Percentiles rank a stretch among this genome's conserved stretches.
These are phyloP conservation scores for Phytophthora chlamydospora DNA, from an alignment of 352 stramenopile genomes.

Conservation along the genomic window DNA sequence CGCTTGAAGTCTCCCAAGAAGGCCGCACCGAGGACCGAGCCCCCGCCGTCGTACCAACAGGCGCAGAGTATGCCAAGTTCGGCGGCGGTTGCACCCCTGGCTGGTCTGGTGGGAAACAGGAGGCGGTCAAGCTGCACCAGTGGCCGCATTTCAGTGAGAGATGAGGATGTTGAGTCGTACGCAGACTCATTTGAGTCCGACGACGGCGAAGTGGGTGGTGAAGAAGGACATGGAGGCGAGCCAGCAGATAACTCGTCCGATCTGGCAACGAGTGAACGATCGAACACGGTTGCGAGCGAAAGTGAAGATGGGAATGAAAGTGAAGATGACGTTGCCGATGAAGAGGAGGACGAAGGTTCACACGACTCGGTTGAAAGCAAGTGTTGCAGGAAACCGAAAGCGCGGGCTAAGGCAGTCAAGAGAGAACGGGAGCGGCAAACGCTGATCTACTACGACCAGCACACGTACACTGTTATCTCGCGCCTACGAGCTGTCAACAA, in stretches of 20 bases:
- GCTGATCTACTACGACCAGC: conserved; percentile 53
- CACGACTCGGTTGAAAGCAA: neutral
- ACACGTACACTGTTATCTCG: conserved; percentile 60
- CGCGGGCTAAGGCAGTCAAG: conserved; percentile 9
- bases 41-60: conserved; percentile 49
- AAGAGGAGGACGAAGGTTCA: conserved; percentile 1
- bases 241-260: neutral
- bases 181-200: conserved; percentile 45
- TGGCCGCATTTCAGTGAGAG: conserved; percentile 3
- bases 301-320: conserved; percentile 5
- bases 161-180: conserved; percentile 36
- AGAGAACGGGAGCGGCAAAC: conserved; percentile 25
- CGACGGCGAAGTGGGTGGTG: conserved; percentile 1
- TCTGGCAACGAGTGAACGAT: neutral
- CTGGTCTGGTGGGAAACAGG: neutral
- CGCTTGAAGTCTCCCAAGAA: conserved; percentile 31
- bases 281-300: neutral
- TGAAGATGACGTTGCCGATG: conserved; percentile 3
- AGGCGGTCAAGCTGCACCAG: conserved; percentile 5
- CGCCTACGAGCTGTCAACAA: conserved; percentile 59
- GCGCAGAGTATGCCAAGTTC: conserved; percentile 29
- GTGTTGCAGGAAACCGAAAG: neutral
- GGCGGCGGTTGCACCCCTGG: neutral
- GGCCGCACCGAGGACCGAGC: neutral
- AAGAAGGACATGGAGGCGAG: conserved; percentile 8